Percentiles rank a stretch among this genome's conserved stretches.
These are phyloP conservation scores for Cyclotella distinguenda DNA, from an alignment of 108 stramenopile genomes.

Conservation along the genomic window DNA sequence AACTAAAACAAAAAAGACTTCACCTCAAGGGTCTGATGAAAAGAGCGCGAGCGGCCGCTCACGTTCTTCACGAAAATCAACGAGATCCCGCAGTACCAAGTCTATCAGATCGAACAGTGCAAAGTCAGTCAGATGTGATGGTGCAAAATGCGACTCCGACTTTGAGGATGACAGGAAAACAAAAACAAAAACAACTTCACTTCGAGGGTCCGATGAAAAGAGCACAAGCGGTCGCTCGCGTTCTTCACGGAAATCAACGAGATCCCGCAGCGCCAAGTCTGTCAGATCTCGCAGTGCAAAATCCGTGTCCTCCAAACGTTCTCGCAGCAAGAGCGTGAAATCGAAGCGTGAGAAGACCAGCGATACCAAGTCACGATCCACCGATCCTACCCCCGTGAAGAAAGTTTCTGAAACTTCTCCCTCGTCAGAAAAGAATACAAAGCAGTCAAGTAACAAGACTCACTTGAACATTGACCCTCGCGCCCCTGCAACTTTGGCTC, in stretches of 20 bases:
- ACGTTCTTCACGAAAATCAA: neutral
- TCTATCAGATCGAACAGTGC: neutral
- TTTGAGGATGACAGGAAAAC: neutral
- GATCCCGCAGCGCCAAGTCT: neutral
- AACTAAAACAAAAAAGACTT: neutral
- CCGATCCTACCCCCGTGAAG: too few relatives aligned
- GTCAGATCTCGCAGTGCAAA: neutral
- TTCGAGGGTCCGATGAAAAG: neutral
- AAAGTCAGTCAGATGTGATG: conserved; percentile 1
- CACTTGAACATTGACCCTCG: too few relatives aligned
- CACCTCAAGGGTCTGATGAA: neutral
- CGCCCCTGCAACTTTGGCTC: too few relatives aligned
- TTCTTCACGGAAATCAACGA: neutral
- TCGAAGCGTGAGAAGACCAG: too few relatives aligned
- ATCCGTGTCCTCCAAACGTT: neutral
- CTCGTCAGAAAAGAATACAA: too few relatives aligned
- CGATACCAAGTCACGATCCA: too few relatives aligned
- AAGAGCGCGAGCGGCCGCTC: neutral
- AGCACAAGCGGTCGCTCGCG: neutral
- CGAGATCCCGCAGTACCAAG: neutral
- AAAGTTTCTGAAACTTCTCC: too few relatives aligned
- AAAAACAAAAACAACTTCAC: neutral
- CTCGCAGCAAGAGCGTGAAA: neutral
- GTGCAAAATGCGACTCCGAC: too few relatives aligned
- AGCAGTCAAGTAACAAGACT: too few relatives aligned